A percentile compares a stretch with the other conserved stretches of the same genome.
These are phyloP conservation scores for Mycena chlorophos DNA, from an alignment of 768 basidiomycete species.

Conservation along the genomic window DNA sequence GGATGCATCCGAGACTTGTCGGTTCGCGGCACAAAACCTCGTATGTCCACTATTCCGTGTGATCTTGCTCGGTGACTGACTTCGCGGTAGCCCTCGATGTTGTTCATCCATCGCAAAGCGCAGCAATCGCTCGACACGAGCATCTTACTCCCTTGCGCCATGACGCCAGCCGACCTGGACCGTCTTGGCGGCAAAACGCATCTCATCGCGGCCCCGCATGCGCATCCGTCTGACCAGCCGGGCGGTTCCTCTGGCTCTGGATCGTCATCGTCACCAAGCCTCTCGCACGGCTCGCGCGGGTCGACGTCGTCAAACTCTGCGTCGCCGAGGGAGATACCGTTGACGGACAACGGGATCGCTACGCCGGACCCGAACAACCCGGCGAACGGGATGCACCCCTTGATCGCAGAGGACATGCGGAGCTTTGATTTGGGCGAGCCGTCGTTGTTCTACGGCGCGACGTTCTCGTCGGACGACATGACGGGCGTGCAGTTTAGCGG, in stretches of 20 bases:
- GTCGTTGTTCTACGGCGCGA: conserved; percentile 22
- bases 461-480: conserved; percentile 30
- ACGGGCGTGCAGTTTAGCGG: conserved; percentile 30
- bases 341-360: conserved; percentile 3
- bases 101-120: conserved; percentile 44
- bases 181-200: conserved; percentile 56
- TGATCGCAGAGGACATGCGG: conserved; percentile 56
- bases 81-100: conserved; percentile 38
- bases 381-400: conserved; percentile 42
- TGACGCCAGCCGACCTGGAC: conserved; percentile 51
- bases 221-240: no score
- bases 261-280: conserved; percentile 4
- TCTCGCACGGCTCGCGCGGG: neutral
- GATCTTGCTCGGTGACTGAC: neutral
- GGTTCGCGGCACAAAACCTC: conserved; percentile 46
- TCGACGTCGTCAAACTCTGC: neutral
- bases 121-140: conserved; percentile 38
- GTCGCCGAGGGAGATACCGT: neutral
- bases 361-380: conserved; percentile 4
- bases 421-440: conserved; percentile 33
- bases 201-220: conserved; percentile 31
- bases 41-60: conserved; percentile 31
- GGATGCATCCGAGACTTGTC: conserved; percentile 44
- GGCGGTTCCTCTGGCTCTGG: neutral
- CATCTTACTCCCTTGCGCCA: conserved; percentile 17